Base-by-base conservation (phyloP, 352 stramenopile genomes). In the Phytophthora cactorum region DNA sequence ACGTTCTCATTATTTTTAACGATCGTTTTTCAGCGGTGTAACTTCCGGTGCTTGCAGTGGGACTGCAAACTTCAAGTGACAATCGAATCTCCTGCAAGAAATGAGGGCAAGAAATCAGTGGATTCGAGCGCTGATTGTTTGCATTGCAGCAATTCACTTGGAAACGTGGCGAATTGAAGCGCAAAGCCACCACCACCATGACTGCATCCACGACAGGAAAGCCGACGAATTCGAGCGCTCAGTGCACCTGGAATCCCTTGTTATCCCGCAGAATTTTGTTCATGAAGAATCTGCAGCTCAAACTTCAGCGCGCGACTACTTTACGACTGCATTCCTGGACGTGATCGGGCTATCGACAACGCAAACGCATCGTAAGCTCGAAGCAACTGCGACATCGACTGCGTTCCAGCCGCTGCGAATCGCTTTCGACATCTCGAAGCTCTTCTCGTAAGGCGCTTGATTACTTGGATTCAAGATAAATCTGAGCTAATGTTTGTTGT, bases 161-260 rank as follows among this genome's bases (percentile, higher is more conserved):
- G 17, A 52, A 56, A 28, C 10, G 22, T 43, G 29, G 15, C 9
- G 15, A 11, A 12, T 39, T 10, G 51, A 65, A 36, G 7, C 27
- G 7, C 34, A 14, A 38, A 43, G 5, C 1, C 55, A 58, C 7
- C 60, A 72, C 17, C 82, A 88, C 52, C 83, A 93, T 31, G 65
- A 86, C 55, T 93, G 86, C 57, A 79, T 89, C 10, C 86, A 93
- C 51, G 86, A 93, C n/a, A 77, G 77, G 28, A 84, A 90, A 62
- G n/a, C 72, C 0, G 70, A 77, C 7, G 72, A 66, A 15, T 92
- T 93, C 25, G 74, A 79, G 4, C 64, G 63, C 6, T 79, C 72
- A 0, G 68, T 89, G 34, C 73, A 93, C 29, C 25, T 44, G 9
- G 58, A 59, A 8, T 88, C 75, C 0, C 51, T 92, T 3, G 43